Base-by-base conservation (phyloP, 179 eudicot genomes). In the Patellifolia procumbens region DNA sequence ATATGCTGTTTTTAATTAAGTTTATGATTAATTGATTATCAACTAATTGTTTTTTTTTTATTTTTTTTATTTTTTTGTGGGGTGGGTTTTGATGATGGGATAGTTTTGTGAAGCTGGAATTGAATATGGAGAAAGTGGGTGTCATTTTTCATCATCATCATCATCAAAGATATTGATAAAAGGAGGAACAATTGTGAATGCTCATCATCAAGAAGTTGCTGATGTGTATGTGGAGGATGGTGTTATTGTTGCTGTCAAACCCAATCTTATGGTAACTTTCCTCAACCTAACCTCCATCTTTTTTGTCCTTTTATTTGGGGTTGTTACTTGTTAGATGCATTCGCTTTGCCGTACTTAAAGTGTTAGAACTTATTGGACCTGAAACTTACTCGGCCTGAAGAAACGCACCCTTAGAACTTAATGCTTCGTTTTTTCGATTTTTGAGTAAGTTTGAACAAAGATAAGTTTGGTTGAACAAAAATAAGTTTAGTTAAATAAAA, bases 181-280 rank as follows among this genome's bases (percentile, higher is more conserved):
- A 77, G 96, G 98, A 52, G 98, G 98, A 45, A 91, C 87, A 8
- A 91, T 94, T 52, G 97, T 94, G 78, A 94, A 94, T 85, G 91
- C 97, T 61, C 94, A 92, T 63, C 93, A 87, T 84, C 88, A 85
- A 62, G 83, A 92, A 75, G 72, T 86, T 80, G 89, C 98, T 80
- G 98, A 94, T 88, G 98, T 94, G 29, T 94, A 87, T 85, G 86
- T 94, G 20, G 91, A 92, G 73, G 89, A 92, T 88, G 98, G 98
- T 22, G 24, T 90, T 28, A 88, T 94, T 86, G 83, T 85, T 79
- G 88, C 89, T 61, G 95, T 94, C 72, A 77, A 82, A 81, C 89
- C 89, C 51, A 84, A 88, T 73, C 84, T 94, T 61, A 87, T 78
- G 93, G 97, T 94, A 79, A 0, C 45, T 29, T n/a, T 51, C 51